A percentile compares a stretch with the other conserved stretches of the same genome.
These are phyloP conservation scores for Fusarium stilboides DNA, from an alignment of 2,329 filamentous ascomycete species.

Conservation along the genomic window DNA sequence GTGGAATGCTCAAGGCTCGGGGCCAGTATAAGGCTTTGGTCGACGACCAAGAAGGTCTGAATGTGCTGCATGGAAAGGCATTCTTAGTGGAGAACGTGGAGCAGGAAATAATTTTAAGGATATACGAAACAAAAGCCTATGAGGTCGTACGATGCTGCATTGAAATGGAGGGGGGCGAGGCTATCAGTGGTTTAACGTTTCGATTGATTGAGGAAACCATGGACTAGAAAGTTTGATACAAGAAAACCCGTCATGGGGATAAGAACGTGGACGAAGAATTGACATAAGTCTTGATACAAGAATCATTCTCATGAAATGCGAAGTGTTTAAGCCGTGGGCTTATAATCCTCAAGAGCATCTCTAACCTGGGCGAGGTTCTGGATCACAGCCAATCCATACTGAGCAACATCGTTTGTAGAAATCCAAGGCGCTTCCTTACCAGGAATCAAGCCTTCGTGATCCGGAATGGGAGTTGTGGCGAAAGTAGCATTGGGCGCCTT, in stretches of 20 bases:
- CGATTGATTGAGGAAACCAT: background rate
- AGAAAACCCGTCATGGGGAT: background rate
- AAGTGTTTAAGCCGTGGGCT: conserved; percentile 1
- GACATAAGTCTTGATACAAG: background rate
- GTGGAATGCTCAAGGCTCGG: background rate
- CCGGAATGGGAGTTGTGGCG: conserved; percentile 57
- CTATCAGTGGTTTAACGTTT: conserved; percentile 14
- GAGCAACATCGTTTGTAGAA: conserved; percentile 69
- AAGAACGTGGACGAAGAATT: background rate
- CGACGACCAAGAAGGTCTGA: background rate
- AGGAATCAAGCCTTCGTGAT: conserved; percentile 61
- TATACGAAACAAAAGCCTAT: conserved; percentile 15
- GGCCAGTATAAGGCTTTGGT: conserved; percentile 13
- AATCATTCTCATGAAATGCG: background rate
- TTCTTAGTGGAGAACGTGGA: background rate
- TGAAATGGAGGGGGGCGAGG: background rate
- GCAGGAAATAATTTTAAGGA: conserved; percentile 7
- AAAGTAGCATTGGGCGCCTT: conserved; percentile 54
- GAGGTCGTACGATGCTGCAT: conserved; percentile 10
- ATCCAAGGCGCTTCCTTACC: conserved; percentile 72
- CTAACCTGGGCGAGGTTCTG: conserved; percentile 64
- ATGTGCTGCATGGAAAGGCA: background rate
- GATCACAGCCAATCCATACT: conserved; percentile 71
- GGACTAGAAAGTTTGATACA: background rate
- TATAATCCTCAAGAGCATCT: conserved; percentile 34